Percentiles rank a stretch among this genome's conserved stretches.
These are phyloP conservation scores for Fibroporia radiculosa DNA, from an alignment of 768 basidiomycete genomes.

Conservation along the genomic window DNA sequence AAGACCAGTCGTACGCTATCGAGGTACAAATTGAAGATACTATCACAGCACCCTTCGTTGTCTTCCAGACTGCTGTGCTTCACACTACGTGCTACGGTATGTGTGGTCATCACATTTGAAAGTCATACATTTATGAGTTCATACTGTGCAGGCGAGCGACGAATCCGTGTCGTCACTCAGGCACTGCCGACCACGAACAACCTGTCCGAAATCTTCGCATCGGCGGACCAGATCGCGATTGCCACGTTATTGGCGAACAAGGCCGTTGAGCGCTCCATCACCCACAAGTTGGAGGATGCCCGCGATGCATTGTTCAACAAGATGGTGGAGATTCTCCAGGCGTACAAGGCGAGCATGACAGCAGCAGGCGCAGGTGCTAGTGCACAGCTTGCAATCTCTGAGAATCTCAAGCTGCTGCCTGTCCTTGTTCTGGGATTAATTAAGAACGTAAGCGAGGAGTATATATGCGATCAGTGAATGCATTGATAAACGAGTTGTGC, in stretches of 20 bases:
- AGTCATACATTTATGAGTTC: neutral
- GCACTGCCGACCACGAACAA: conserved; percentile 53
- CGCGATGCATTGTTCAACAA: conserved; percentile 49
- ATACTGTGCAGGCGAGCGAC: conserved; percentile 35
- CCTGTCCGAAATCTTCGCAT: conserved; percentile 48
- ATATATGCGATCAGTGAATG: neutral
- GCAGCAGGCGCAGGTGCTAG: conserved; percentile 89
- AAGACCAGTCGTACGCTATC: conserved; percentile 93
- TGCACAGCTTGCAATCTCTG: conserved; percentile 85
- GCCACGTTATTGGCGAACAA: conserved; percentile 49
- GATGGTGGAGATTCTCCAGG: conserved; percentile 42
- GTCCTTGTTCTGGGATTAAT: conserved; percentile 82
- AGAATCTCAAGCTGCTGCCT: conserved; percentile 93
- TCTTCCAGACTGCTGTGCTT: conserved; percentile 89
- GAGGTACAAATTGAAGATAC: conserved; percentile 95
- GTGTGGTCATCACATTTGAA: no score
- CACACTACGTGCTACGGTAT: conserved; percentile 91
- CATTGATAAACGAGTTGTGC: conserved; percentile 4
- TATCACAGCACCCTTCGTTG: conserved; percentile 83
- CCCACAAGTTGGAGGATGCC: conserved; percentile 49
- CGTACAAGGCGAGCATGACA: conserved; percentile 91
- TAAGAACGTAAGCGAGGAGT: conserved; percentile 70
- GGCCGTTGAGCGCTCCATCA: conserved; percentile 48
- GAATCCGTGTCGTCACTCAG: conserved; percentile 53
- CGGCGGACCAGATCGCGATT: conserved; percentile 49